Base-by-base conservation (phyloP, 768 basidiomycete genomes). In the Trametes villosa region DNA sequence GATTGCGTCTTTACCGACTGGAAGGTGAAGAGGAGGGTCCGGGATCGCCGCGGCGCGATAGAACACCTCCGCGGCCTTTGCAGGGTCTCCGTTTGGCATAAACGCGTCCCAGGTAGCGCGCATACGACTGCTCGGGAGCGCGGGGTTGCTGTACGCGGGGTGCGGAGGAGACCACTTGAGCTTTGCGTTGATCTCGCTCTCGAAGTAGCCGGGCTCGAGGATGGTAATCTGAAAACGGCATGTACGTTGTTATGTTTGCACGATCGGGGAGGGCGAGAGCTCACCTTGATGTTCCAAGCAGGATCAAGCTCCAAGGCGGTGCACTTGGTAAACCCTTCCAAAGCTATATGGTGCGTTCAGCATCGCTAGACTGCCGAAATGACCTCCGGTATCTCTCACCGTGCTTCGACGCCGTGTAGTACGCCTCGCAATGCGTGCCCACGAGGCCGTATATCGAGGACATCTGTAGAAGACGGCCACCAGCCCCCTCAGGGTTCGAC, bases 271-370 rank as follows among this genome's bases (percentile, higher is more conserved):
- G 17, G 24, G 45, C 3, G n/a, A 47, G 9, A 30, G 30, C 67
- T 67, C 24, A 73, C 75, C 61, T 67, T 76, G 63, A 76, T 75
- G 60, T 74, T 70, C 76, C 76, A 76, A 5, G 57, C 62, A 5
- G 76, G 76, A 42, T 76, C 72, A 9, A 76, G 66, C 45, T 76
- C 75, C 50, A 48, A 49, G 27, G 64, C 68, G 4, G 73, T 57
- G 33, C 60, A 29, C 55, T 71, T 65, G 1, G 64, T 70, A 20
- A 73, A 45, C 13, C 67, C 57, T 45, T 76, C 74, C 15, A 76
- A 57, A 4, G 74, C 75, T 77, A 20, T 6, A 26, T 11, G 30
- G 15, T 3, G 18, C 18, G 11, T n/a, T 44, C 7, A 53, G 27
- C 18, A n/a, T 3, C 7, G n/a, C n/a, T 12, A 18, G 15, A 5